Conservation (phyloP, 192 early-diverging fungal species). For the Coemansia sp. region DNA sequence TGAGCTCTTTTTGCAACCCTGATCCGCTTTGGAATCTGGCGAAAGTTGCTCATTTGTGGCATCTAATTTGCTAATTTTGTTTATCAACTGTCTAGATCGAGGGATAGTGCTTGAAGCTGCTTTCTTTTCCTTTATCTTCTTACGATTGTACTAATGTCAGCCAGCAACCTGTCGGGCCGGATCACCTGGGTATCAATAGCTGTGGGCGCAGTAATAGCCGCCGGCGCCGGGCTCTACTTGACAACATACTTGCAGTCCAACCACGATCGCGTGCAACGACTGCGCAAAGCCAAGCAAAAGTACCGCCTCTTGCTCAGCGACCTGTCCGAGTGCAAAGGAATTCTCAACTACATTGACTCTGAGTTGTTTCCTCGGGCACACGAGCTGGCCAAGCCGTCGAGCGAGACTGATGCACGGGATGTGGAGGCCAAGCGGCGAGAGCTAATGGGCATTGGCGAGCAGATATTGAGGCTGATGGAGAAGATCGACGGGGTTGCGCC, state of each 20-base stretch:
- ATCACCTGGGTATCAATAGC: not conserved
- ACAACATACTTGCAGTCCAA: slow-evolving; percentile 23
- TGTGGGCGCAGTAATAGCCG: slow-evolving; percentile 16
- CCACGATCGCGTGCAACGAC: slow-evolving; percentile 24
- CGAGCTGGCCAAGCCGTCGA: slow-evolving; percentile 6
- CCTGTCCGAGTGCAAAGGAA: slow-evolving; percentile 41
- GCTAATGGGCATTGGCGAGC: slow-evolving; percentile 28
- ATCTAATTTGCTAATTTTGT: not conserved
- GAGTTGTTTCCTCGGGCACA: slow-evolving; percentile 23
- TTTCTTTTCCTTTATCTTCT: too few species aligned
- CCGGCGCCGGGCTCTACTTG: slow-evolving; percentile 20
- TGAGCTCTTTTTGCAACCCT: slow-evolving; percentile 4
- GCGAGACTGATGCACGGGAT: not conserved
- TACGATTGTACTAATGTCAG: not conserved
- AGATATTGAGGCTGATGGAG: slow-evolving; percentile 45
- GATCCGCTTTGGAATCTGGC: slow-evolving; percentile 2
- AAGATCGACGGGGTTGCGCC: slow-evolving; percentile 46
- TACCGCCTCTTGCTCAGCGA: slow-evolving; percentile 30
- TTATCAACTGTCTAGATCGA: not conserved
- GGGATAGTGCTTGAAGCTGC: too few species aligned
- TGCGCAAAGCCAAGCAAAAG: slow-evolving; percentile 31
- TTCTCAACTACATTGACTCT: slow-evolving; percentile 30
- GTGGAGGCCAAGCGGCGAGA: slow-evolving; percentile 12
- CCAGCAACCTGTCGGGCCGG: not conserved
- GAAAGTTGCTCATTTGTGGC: slow-evolving; percentile 5